These are phyloP conservation scores for Babesia bigemina DNA, from an alignment of 169 alveolate genomes.

Conservation along the genomic window DNA sequence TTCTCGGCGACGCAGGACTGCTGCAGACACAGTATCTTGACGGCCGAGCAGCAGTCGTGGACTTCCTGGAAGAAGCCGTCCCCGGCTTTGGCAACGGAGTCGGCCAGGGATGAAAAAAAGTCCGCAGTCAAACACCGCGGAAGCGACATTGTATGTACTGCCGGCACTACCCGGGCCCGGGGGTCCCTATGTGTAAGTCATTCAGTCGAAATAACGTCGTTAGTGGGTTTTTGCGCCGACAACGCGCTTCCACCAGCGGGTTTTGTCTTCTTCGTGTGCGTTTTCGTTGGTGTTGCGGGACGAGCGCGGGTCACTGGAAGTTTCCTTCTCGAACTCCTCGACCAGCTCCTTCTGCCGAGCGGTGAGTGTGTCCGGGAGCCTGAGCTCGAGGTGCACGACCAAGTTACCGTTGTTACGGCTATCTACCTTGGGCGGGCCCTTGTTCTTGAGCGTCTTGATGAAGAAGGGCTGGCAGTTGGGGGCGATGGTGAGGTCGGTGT, in stretches of 20 bases:
- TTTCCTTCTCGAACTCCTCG: constrained; percentile 73
- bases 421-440: constrained; percentile 85
- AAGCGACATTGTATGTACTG: constrained; percentile 45
- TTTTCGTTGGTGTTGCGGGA: not conserved
- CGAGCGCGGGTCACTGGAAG: not conserved
- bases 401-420: constrained; percentile 80
- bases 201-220: not conserved
- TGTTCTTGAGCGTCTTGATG: constrained; percentile 77
- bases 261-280: constrained; percentile 4
- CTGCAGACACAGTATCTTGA: constrained; percentile 62
- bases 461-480: constrained; percentile 82
- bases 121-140: constrained; percentile 59
- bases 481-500: constrained; percentile 70
- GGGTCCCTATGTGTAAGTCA: not conserved
- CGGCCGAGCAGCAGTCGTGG: constrained; percentile 42
- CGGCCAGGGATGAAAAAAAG: constrained; percentile 53
- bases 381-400: constrained; percentile 79
- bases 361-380: constrained; percentile 71
- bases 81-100: constrained; percentile 36
- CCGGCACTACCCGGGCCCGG: not conserved
- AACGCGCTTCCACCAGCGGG: constrained; percentile 64
- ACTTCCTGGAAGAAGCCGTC: constrained; percentile 54
- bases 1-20: constrained; percentile 65
- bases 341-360: constrained; percentile 74
- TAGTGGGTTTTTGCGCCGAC: constrained; percentile 36